These are phyloP conservation scores for Podospora tetraspora DNA, from an alignment of 495 filamentous ascomycete genomes.

Conservation along the genomic window DNA sequence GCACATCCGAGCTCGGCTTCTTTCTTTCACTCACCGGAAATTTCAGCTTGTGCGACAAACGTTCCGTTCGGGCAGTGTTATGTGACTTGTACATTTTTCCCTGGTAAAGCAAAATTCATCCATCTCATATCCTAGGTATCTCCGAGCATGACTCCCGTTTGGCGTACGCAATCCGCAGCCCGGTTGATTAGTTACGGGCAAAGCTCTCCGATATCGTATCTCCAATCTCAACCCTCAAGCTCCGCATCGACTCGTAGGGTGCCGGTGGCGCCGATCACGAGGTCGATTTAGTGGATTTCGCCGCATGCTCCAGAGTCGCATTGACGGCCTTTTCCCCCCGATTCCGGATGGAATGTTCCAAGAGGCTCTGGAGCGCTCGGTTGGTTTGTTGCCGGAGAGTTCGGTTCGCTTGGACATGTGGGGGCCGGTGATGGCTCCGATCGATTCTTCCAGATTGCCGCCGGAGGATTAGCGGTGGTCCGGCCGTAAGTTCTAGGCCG, in stretches of 20 bases:
- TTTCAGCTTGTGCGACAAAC: neutral
- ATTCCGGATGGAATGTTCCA: neutral
- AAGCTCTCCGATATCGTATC: constrained; percentile 16
- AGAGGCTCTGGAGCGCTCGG: neutral
- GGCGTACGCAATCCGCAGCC: neutral
- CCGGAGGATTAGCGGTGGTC: neutral
- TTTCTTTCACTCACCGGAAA: neutral
- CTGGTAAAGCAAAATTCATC: neutral
- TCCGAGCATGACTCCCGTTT: neutral
- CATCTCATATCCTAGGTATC: neutral
- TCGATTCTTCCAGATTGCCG: neutral
- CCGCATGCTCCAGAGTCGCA: neutral
- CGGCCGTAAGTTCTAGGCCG: neutral
- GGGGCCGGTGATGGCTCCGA: neutral
- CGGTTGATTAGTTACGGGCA: neutral
- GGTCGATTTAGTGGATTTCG: neutral
- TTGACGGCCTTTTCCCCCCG: neutral
- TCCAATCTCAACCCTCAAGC: neutral
- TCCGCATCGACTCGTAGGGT: neutral
- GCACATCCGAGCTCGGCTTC: neutral
- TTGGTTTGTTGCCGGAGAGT: too few species aligned
- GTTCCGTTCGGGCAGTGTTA: neutral
- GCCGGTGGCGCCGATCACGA: neutral
- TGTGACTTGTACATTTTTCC: neutral
- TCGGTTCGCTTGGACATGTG: neutral